Percentiles rank a stretch among this genome's conserved stretches.
These are phyloP conservation scores for Syncephalastrum monosporum DNA, from an alignment of 371 early-diverging fungal species.

Conservation along the genomic window DNA sequence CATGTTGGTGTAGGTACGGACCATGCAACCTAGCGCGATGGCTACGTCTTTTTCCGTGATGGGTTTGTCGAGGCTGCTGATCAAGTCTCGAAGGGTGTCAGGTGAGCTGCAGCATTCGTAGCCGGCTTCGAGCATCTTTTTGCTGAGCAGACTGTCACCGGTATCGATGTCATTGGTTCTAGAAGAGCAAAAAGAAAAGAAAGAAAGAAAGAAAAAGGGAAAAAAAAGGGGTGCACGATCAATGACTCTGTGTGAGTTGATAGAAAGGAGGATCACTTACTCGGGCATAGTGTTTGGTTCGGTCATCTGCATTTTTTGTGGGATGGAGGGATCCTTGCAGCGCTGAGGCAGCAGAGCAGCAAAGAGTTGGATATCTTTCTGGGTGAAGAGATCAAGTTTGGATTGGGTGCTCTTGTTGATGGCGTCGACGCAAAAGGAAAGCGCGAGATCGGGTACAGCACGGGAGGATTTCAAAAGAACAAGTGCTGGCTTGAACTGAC, in stretches of 20 bases:
- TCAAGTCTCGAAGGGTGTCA: slow-evolving; percentile 44
- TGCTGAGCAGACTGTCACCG: slow-evolving; percentile 39
- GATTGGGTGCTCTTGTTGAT: slow-evolving; percentile 9
- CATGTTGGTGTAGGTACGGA: slow-evolving; percentile 57
- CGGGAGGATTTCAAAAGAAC: slow-evolving; percentile 7
- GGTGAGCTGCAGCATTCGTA: slow-evolving; percentile 56
- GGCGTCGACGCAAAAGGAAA: slow-evolving; percentile 18
- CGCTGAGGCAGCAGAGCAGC: slow-evolving; percentile 9
- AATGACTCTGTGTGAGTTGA: not conserved
- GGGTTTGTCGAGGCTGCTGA: slow-evolving; percentile 20
- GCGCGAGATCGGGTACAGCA: slow-evolving; percentile 16
- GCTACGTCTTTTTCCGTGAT: slow-evolving; percentile 67
- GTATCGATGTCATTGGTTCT: slow-evolving; percentile 20
- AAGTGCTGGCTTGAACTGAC: slow-evolving; percentile 17
- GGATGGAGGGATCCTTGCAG: slow-evolving; percentile 13
- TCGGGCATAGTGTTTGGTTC: slow-evolving; percentile 11
- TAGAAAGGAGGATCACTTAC: slow-evolving; percentile 10
- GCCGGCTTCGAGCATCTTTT: slow-evolving; percentile 58
- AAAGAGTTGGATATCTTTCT: slow-evolving; percentile 18
- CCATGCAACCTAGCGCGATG: slow-evolving; percentile 72
- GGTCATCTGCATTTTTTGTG: slow-evolving; percentile 13
- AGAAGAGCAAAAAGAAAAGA: not conserved
- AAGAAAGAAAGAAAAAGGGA: too few species aligned
- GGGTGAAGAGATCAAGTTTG: slow-evolving; percentile 14
- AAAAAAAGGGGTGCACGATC: too few species aligned